phyloP scores from a whole-genome alignment of 306 rosid species.

The Styphnolobium japonicum region DNA sequence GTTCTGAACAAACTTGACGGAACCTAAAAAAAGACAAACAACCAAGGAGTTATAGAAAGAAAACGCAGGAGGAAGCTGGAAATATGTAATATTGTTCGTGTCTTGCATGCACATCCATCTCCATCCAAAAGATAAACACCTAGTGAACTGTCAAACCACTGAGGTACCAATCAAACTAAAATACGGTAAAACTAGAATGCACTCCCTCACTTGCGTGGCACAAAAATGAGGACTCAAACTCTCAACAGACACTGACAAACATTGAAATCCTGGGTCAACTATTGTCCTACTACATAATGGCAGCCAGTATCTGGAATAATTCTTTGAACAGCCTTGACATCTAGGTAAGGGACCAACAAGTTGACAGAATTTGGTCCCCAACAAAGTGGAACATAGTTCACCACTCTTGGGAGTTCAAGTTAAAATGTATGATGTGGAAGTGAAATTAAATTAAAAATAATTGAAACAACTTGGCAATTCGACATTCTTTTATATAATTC shows the following conservation, averaged over 20 bases:
- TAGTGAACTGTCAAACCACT: not conserved
- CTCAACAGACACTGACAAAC: too few species aligned
- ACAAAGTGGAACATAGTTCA: not conserved
- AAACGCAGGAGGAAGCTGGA: slow-evolving; percentile 2
- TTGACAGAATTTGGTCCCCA: not conserved
- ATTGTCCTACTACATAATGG: not conserved
- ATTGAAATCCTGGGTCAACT: not conserved
- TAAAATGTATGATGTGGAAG: not conserved
- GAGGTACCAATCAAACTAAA: not conserved
- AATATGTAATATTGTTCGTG: not conserved
- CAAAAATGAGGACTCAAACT: too few species aligned
- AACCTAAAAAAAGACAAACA: slow-evolving; percentile 47
- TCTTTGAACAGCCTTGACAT: not conserved
- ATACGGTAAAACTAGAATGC: not conserved
- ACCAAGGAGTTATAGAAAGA: slow-evolving; percentile 1
- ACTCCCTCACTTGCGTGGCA: not conserved
- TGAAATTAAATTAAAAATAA: not conserved
- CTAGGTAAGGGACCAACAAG: not conserved
- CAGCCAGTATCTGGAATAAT: not conserved
- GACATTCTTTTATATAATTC: not conserved
- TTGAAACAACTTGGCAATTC: slow-evolving; percentile 1
- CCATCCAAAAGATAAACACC: not conserved
- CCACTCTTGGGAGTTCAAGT: too few species aligned
- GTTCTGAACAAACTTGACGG: slow-evolving; percentile 66
- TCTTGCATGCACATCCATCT: not conserved